A percentile compares a stretch with the other conserved stretches of the same genome.
phyloP scores from a whole-genome alignment of 2,329 filamentous ascomycete genomes.

The Trichoderma atroviride region DNA sequence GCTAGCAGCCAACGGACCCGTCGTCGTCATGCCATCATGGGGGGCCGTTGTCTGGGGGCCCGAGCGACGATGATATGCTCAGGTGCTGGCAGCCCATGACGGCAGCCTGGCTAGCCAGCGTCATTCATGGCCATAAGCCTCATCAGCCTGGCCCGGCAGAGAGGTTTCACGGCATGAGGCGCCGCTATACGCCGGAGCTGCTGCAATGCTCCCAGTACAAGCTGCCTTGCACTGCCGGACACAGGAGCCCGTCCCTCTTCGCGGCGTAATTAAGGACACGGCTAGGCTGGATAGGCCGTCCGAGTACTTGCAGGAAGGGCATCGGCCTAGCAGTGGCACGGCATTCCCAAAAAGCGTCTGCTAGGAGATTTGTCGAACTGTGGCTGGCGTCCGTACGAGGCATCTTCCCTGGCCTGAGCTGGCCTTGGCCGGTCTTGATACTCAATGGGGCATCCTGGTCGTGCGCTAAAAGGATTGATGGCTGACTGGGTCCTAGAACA shows the following conservation, averaged over 20 bases:
- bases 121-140: conserved; percentile 17
- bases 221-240: conserved; percentile 8
- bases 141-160: conserved; percentile 15
- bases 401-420: too few relatives aligned
- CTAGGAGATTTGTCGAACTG: conserved; percentile 20
- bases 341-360: conserved; percentile 18
- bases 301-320: neutral
- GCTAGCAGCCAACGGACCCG: conserved; percentile 18
- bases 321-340: conserved; percentile 25
- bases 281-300: neutral
- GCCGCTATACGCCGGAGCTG: neutral
- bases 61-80: conserved; percentile 19
- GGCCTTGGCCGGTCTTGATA: conserved; percentile 24
- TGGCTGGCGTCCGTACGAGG: conserved; percentile 24
- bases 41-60: conserved; percentile 4
- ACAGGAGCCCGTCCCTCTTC: conserved; percentile 4
- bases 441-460: conserved; percentile 27
- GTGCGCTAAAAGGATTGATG: conserved; percentile 24
- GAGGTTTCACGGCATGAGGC: conserved; percentile 10
- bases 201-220: neutral
- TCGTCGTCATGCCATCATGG: conserved; percentile 26
- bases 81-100: conserved; percentile 25
- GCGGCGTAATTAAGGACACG: neutral
- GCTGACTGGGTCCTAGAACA: conserved; percentile 19
- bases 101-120: conserved; percentile 6